These are phyloP conservation scores for Calonectria pauciramosa DNA, from an alignment of 2,329 filamentous ascomycete species.

Conservation along the genomic window DNA sequence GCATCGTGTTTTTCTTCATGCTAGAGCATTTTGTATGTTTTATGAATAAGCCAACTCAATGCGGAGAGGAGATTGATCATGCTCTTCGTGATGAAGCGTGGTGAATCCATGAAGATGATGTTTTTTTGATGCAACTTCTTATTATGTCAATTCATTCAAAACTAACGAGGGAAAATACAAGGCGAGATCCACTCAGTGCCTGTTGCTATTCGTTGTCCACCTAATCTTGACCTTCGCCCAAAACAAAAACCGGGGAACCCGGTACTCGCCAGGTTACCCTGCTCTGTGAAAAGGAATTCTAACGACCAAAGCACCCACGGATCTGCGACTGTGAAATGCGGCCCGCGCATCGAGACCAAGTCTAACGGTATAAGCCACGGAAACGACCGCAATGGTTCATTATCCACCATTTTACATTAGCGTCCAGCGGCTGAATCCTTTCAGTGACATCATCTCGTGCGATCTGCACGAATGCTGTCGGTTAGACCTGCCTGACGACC, in stretches of 20 bases:
- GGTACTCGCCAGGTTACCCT: neutral
- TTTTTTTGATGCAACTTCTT: neutral
- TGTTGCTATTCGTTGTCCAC: neutral
- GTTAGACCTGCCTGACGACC: neutral
- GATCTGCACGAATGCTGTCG: neutral
- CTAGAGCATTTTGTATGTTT: neutral
- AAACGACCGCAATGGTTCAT: neutral
- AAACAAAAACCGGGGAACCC: neutral
- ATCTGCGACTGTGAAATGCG: neutral
- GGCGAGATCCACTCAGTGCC: too few species aligned
- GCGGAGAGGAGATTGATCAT: too few species aligned
- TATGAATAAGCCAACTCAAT: neutral
- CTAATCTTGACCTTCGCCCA: neutral
- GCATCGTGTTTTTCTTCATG: neutral
- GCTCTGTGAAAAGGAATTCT: neutral
- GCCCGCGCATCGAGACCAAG: neutral
- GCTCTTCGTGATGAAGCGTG: neutral
- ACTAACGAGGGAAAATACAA: neutral
- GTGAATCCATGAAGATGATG: neutral
- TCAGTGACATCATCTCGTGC: too few species aligned
- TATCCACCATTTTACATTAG: too few species aligned
- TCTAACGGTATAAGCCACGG: neutral
- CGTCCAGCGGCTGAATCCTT: too few species aligned
- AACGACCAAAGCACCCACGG: neutral
- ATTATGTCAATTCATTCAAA: neutral